Base-by-base conservation (phyloP, 139 green algal species). In the Auxenochlorella pyrenoidosa region DNA sequence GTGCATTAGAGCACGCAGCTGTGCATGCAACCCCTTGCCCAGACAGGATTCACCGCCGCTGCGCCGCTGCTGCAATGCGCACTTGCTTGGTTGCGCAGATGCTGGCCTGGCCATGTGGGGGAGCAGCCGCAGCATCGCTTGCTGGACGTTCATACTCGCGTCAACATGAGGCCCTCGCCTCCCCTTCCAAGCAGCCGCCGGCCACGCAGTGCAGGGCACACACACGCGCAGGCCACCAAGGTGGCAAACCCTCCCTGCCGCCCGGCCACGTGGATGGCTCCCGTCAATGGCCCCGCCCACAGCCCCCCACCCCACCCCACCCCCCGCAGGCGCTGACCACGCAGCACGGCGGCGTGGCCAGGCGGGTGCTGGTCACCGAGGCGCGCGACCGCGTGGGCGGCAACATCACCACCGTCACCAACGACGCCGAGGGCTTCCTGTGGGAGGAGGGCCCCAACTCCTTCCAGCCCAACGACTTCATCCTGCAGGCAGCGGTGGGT, bases 401-500 rank as follows among this genome's bases (percentile, higher is more conserved):
- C 54, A 99, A 99, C 93, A 97, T 99, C 90, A 99, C 96, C 1
- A 96, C 94, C 26, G 85, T 96, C 16, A 78, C 91, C 51, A 91
- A 94, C 43, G 87, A 90, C 3, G 89, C 66, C 28, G 89, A 95
- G 41, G 95, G 95, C n/a, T 99, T 97, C 84, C 78, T 98, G 19
- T 99, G 98, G 98, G 98, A 99, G 92, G 97, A 99, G 85, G 98
- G 98, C 22, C 98, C 98, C 71, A 99, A 99, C 94, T 98, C 93
- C 58, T 99, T 99, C 93, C 97, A 99, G 93, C 98, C 98, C 43
- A 97, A 94, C 90, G 97, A 99, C 90, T 73, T 92, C 81, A 97
- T 99, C 85, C 94, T 99, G 63, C 95, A 97, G 85, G 95, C 96
- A 16, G 96, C 97, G 59, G 96, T 98, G 36, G 93, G 97, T 51